Conservation (phyloP, 306 rosid species). For the Cucumis hystrix region DNA sequence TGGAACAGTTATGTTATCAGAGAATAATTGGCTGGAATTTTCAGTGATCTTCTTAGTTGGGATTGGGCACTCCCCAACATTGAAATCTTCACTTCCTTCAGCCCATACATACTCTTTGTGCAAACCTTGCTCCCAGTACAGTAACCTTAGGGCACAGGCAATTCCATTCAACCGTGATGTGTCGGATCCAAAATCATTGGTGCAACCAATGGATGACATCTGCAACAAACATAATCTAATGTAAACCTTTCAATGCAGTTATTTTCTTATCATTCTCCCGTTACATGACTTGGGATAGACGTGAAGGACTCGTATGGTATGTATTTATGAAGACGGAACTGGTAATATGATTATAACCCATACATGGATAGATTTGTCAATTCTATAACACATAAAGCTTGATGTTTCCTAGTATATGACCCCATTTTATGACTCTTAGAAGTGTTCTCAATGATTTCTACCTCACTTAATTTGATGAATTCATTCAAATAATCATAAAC, state of each 20-base stretch:
- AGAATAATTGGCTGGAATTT: conserved; percentile 25
- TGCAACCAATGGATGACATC: conserved; percentile 42
- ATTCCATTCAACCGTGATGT: conserved; percentile 33
- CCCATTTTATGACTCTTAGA: background rate
- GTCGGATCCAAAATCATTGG: conserved; percentile 36
- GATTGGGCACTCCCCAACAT: conserved; percentile 41
- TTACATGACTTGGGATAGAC: background rate
- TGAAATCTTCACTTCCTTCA: conserved; percentile 23
- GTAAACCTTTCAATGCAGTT: background rate
- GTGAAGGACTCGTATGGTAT: background rate
- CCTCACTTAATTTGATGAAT: background rate
- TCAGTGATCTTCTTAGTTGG: conserved; percentile 24
- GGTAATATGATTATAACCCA: background rate
- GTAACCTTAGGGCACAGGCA: conserved; percentile 26
- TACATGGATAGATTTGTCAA: background rate
- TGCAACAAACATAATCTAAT: conserved; percentile 27
- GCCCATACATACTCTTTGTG: conserved; percentile 23
- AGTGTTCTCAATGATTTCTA: background rate
- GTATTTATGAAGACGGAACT: background rate
- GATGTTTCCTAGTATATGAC: background rate
- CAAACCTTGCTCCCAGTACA: conserved; percentile 33
- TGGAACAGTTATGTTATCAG: conserved; percentile 14
- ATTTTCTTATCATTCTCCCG: background rate
- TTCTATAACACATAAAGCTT: background rate
- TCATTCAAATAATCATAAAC: background rate